Evolutionary conservation across 306 rosid species (phyloP), one percentile per base, ranked within the genome.

Genomic region (Trichosanthes cucumerina): DNA sequence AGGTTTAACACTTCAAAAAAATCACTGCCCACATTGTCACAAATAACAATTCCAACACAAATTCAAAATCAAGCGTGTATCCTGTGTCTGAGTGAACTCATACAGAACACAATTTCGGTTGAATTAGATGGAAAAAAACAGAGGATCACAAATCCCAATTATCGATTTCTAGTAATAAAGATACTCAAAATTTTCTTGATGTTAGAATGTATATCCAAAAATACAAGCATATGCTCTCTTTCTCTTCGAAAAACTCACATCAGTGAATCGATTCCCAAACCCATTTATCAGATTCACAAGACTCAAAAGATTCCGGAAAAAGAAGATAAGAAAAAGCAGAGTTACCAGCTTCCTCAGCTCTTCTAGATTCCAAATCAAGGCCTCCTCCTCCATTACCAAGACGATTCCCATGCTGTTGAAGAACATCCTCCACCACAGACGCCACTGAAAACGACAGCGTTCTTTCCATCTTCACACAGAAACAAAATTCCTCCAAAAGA

Each of bases 291-390:
- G 77, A 72, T 72, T 46, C 76, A 70, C 21, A 46, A 72, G 43
- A 33, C 69, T 44, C 62, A 56, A 28, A 68, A 44, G 19, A 19
- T 44, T 28, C n/a, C 0, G 41, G 34, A 49, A 68, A 73, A 66
- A 3, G 21, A 78, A 21, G 28, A 26, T 9, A 18, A 26, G 70
- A 9, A 9, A 13, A 26, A 79, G 18, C 11, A 70, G 64, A 49
- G 54, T 69, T 88, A 95, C 98, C 98, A 50, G 91, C 92, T 92
- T 95, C 95, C 86, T 95, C 89, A 3, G 97, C 90, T 86, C 86
- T 89, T 52, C 97, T 86, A 39, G 85, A 90, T 77, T 88, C 96
- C 83, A 91, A 91, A 88, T 92, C 95, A 63, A 95, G 92, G 83
- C 85, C 43, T 16, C 75, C 75, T 31, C 78, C 95, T 54, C 90